A percentile compares a stretch with the other conserved stretches of the same genome.
Evolutionary conservation across 1,284 basidiomycete species (phyloP).

Genomic region (Takashimella tepidaria): DNA sequence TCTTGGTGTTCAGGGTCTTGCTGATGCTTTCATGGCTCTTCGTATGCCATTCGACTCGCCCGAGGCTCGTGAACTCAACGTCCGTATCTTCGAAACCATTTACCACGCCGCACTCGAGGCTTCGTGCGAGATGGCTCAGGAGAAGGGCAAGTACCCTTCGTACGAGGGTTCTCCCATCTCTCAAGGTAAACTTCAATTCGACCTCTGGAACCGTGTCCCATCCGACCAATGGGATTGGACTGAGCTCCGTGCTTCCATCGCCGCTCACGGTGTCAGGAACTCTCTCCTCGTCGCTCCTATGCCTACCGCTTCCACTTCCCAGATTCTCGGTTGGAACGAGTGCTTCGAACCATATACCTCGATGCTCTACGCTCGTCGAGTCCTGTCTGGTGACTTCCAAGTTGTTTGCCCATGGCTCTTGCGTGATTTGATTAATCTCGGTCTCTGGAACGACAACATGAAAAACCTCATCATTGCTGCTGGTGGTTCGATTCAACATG

Average conservation of each 20-base stretch:
- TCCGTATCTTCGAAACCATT: conserved; percentile 98
- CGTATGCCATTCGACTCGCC: conserved; percentile 92
- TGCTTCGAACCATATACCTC: conserved; percentile 61
- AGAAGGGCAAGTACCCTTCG: conserved; percentile 81
- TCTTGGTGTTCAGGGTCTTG: conserved; percentile 95
- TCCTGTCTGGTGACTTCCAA: conserved; percentile 99
- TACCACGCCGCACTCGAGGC: conserved; percentile 94
- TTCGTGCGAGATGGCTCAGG: conserved; percentile 79
- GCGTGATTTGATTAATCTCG: conserved; percentile 90
- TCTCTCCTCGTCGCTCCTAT: conserved; percentile 94
- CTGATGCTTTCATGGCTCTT: conserved; percentile 96
- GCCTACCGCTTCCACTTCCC: conserved; percentile 98
- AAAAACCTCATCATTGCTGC: conserved; percentile 99
- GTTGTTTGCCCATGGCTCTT: conserved; percentile 98
- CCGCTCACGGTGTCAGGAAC: conserved; percentile 82
- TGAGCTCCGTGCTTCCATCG: conserved; percentile 80
- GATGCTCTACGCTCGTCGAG: conserved; percentile 98
- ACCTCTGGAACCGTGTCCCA: conserved; percentile 91
- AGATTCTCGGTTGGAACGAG: conserved; percentile 98
- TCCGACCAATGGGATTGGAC: conserved; percentile 95
- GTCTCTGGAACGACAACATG: conserved; percentile 97
- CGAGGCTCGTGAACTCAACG: conserved; percentile 82
- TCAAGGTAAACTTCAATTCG: conserved; percentile 85
- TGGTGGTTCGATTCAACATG: conserved; percentile 91
- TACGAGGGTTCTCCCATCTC: conserved; percentile 88